Conservation (phyloP, 2,329 filamentous ascomycete species). For the Aspergillus caelatus region DNA sequence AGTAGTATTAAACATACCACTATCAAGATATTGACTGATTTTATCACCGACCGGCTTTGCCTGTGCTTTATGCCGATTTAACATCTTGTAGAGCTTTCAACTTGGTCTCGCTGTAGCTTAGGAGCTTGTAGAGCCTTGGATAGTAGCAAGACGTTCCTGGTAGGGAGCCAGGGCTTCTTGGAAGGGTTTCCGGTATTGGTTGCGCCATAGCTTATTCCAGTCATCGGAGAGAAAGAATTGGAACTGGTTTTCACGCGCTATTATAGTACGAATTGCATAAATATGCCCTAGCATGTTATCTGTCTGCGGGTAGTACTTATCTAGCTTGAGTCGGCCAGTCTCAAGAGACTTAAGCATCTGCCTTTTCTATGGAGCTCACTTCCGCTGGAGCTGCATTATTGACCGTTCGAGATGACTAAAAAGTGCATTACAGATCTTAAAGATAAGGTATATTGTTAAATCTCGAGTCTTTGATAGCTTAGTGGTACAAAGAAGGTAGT, state of each 20-base stretch:
- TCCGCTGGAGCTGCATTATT: conserved; percentile 9
- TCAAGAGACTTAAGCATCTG: conserved; percentile 14
- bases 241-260: conserved; percentile 15
- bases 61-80: not conserved
- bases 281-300: conserved; percentile 7
- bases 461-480: conserved; percentile 2
- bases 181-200: too few relatives aligned
- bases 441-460: conserved; percentile 19
- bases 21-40: not conserved
- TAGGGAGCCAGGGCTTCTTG: not conserved
- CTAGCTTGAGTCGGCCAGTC: conserved; percentile 12
- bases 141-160: too few relatives aligned
- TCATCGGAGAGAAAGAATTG: conserved; percentile 17
- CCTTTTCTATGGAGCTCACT: conserved; percentile 18
- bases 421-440: conserved; percentile 11
- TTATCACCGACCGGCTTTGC: not conserved
- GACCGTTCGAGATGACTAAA: conserved; percentile 1
- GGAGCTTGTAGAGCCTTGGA: too few relatives aligned
- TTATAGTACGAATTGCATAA: not conserved
- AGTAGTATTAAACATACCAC: not conserved
- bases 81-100: not conserved
- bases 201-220: not conserved
- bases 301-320: conserved; percentile 17
- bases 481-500: too few relatives aligned
- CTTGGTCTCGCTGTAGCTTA: too few relatives aligned